These are phyloP conservation scores for Phoma herbarum DNA, from an alignment of 2,329 filamentous ascomycete species.

Conservation along the genomic window DNA sequence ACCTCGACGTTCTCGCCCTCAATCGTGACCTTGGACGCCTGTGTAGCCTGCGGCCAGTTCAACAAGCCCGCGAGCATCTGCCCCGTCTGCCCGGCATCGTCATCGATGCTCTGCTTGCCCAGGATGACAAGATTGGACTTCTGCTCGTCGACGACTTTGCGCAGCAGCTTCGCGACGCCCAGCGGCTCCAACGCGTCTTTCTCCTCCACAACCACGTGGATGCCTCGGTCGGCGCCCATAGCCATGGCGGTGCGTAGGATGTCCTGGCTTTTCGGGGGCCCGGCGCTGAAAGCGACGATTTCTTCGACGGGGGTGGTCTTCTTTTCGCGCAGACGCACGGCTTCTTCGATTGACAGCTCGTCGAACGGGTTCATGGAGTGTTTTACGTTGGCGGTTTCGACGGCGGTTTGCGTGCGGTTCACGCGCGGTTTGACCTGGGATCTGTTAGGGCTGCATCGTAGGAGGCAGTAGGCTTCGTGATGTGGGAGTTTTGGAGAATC, in stretches of 20 bases:
- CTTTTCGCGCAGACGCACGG: slow-evolving; percentile 91
- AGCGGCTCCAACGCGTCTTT: slow-evolving; percentile 86
- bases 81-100: slow-evolving; percentile 93
- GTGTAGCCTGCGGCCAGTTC: slow-evolving; percentile 93
- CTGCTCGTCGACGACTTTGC: slow-evolving; percentile 80
- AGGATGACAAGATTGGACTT: slow-evolving; percentile 90
- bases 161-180: slow-evolving; percentile 87
- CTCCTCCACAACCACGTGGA: slow-evolving; percentile 72
- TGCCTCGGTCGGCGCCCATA: slow-evolving; percentile 92
- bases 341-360: slow-evolving; percentile 96
- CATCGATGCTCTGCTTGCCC: slow-evolving; percentile 98
- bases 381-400: slow-evolving; percentile 93
- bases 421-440: slow-evolving; percentile 72
- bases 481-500: neutral
- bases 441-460: neutral
- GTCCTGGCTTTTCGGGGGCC: slow-evolving; percentile 86
- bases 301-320: slow-evolving; percentile 73
- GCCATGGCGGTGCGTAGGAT: slow-evolving; percentile 96
- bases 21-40: slow-evolving; percentile 85
- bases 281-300: slow-evolving; percentile 88
- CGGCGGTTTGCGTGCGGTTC: slow-evolving; percentile 78
- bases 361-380: slow-evolving; percentile 99
- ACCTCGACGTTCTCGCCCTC: slow-evolving; percentile 76
- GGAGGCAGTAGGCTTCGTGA: neutral
- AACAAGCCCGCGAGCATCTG: slow-evolving; percentile 96